These are phyloP conservation scores for Fusarium nurragi DNA, from an alignment of 2,329 filamentous ascomycete genomes.

Conservation along the genomic window DNA sequence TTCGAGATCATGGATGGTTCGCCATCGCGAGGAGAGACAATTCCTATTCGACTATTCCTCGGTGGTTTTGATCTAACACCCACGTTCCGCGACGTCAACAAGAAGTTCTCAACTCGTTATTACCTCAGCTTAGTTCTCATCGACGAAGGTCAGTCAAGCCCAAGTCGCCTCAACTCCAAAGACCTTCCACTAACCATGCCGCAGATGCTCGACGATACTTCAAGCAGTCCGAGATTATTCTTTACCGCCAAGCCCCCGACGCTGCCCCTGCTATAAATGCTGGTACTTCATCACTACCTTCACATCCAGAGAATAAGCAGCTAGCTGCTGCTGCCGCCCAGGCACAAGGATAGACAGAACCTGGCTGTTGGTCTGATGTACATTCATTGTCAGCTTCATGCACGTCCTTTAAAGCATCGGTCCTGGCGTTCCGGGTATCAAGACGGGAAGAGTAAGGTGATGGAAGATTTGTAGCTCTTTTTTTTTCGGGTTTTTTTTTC, in stretches of 20 bases:
- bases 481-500: too few relatives aligned
- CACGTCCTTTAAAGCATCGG: conserved; percentile 51
- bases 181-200: conserved; percentile 27
- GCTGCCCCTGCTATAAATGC: conserved; percentile 50
- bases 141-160: conserved; percentile 76
- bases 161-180: background rate
- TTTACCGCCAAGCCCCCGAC: conserved; percentile 83
- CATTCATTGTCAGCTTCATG: conserved; percentile 42
- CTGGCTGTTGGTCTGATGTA: conserved; percentile 28
- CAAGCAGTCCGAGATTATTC: conserved; percentile 98
- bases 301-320: conserved; percentile 56
- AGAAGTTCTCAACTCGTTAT: conserved; percentile 98
- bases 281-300: conserved; percentile 53
- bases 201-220: conserved; percentile 95
- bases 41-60: conserved; percentile 95
- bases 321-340: conserved; percentile 49
- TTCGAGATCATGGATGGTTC: conserved; percentile 99
- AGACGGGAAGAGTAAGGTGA: conserved; percentile 41
- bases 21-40: conserved; percentile 93
- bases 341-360: conserved; percentile 32
- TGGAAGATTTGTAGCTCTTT: conserved; percentile 38
- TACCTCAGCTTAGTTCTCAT: conserved; percentile 96
- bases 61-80: conserved; percentile 97
- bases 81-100: conserved; percentile 99
- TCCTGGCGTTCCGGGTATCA: conserved; percentile 51